Evolutionary conservation across 148 eudicot species (phyloP), one percentile per base, ranked within the genome.

Genomic region (Rhododendron griersonianum): DNA sequence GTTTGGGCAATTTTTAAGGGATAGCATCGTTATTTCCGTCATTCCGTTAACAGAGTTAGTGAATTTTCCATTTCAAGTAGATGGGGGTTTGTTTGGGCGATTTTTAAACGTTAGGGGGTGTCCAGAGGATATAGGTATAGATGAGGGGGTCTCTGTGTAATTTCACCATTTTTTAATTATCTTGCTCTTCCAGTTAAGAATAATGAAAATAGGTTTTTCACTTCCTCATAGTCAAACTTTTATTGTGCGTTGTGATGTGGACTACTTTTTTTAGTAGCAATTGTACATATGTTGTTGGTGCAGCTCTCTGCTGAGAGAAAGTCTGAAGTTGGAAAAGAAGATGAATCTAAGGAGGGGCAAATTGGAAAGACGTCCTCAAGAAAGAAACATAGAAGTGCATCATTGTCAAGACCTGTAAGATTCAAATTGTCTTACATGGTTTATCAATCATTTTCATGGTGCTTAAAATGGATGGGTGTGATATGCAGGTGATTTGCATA

Each of bases 391-490:
- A 93, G 86, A 89, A 87, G 90, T 86, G 90, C 91, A 51, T 84
- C 94, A 78, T 82, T 95, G 90, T 87, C 94, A 86, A 95, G 99
- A 90, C 99, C 99, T 83, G 99, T 97, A 91, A 91, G 98, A 85
- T 30, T 85, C 65, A 47, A 48, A 81, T 87, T 5, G 50, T 47
- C 55, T 59, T 85, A 61, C 78, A 57, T 71, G 10, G 61, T 79
- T 74, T 44, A 78, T 85, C 15, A 61, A 25, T 85, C 55, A 11
- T 81, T 44, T 77, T 51, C 33, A 74, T 63, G 74, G 19, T 53
- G 45, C 86, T 47, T 39, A 59, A 86, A 48, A 53, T 82, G 61
- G 81, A 79, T 67, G 86, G 69, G 71, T 84, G 25, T 81, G 47
- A 81, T 85, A 11, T 90, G 89, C 91, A 97, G 99, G 94, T 97